phyloP scores from a whole-genome alignment of 2,329 filamentous ascomycete species.

The Apiospora marii region DNA sequence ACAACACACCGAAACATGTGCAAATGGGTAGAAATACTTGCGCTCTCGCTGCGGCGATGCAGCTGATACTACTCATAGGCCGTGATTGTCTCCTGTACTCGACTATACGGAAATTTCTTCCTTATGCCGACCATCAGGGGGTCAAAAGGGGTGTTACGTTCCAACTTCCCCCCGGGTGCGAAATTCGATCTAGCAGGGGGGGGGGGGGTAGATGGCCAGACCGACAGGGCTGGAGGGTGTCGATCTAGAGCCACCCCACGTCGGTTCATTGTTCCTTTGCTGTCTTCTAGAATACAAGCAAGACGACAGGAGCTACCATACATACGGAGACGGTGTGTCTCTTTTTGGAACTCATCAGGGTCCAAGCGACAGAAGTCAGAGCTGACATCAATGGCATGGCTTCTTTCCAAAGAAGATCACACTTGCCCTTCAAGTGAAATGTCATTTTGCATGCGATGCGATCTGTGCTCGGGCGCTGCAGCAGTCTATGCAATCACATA shows the following conservation, averaged over 20 bases:
- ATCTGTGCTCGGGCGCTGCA: not conserved
- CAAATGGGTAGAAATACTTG: not conserved
- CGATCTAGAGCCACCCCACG: not conserved
- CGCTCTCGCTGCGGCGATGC: not conserved
- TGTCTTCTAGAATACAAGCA: slow-evolving; percentile 13
- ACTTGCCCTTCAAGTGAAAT: not conserved
- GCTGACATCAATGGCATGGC: not conserved
- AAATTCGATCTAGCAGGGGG: slow-evolving; percentile 20
- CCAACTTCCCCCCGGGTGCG: slow-evolving; percentile 11
- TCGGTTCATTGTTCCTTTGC: slow-evolving; percentile 4
- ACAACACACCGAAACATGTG: slow-evolving; percentile 15
- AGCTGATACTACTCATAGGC: slow-evolving; percentile 5
- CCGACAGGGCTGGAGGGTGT: slow-evolving; percentile 12
- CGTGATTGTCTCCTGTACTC: not conserved
- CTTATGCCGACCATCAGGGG: slow-evolving; percentile 11
- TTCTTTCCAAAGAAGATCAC: not conserved
- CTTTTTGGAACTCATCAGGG: not conserved
- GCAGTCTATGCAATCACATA: not conserved
- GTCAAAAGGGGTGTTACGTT: slow-evolving; percentile 16
- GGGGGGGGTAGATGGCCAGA: slow-evolving; percentile 14
- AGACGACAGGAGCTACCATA: not conserved
- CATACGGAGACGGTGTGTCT: not conserved
- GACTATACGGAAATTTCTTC: slow-evolving; percentile 2
- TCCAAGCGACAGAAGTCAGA: not conserved
- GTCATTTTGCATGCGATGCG: not conserved